Evolutionary conservation across 2,329 filamentous ascomycete genomes (phyloP), one percentile per base, ranked within the genome.

Genomic region (Cryphonectria nitschkei): DNA sequence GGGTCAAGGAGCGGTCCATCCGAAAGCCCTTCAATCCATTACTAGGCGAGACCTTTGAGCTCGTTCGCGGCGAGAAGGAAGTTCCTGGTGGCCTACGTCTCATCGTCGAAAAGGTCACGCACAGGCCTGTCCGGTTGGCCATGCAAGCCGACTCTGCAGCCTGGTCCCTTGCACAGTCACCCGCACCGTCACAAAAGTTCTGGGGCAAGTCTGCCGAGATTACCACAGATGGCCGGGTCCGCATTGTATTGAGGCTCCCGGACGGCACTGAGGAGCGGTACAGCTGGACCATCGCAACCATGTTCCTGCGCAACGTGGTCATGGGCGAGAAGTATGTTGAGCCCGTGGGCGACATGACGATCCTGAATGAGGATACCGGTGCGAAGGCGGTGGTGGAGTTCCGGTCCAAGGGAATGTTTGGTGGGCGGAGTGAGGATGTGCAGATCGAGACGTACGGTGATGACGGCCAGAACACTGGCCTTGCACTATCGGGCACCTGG

Each of bases 241-340:
- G 95, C 65, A 85, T 98, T 54, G 89, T 90, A 54, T 83, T 99
- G 39, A 90, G 87, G 37, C 79, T 90, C 65, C 75, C 85, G 0
- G 88, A 96, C 78, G 86, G 87, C 2, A 88, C 84, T 1, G 92
- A 93, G 68, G 95, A 98, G 79, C 87, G 90, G 72, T 99, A 95
- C 82, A 95, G 91, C 75, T 99, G 94, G 94, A 92, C 88, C 62
- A 87, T 93, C 26, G 94, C 95, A 1, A 97, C 94, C 5, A 93
- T 93, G 74, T 98, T 98, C 82, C 83, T 99, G 68, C 90, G 96
- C 64, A 99, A 99, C 79, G 94, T 99, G 67, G 97, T 99, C 69
- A 95, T 97, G 76, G 96, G 96, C 54, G 96, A 99, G 81, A 99
- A 98, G 81, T 99, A 99, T 78, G 90, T 98, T 16, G 96, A 99